Evolutionary conservation across 1,139 yeast species (phyloP).

Genomic region (Pichiaceae sp.): DNA sequence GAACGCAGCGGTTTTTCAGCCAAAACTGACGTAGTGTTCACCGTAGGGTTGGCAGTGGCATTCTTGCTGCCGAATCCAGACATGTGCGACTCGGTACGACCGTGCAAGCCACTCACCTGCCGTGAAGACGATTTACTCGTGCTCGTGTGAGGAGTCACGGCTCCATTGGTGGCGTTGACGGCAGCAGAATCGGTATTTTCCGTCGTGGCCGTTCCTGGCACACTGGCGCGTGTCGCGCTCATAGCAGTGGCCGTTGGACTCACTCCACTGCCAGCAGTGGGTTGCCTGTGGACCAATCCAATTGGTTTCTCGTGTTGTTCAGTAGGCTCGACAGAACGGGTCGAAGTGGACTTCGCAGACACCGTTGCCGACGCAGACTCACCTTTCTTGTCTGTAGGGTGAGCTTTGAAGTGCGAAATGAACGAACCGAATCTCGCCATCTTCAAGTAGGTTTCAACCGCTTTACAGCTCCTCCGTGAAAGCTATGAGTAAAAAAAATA

Average conservation of each 20-base stretch:
- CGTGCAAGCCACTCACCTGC: neutral
- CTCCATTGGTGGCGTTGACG: too few species aligned
- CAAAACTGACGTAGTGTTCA: slow-evolving; percentile 3
- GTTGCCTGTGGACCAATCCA: neutral
- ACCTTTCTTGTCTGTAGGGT: neutral
- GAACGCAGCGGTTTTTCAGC: slow-evolving; percentile 1
- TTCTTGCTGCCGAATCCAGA: neutral
- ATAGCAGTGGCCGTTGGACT: neutral
- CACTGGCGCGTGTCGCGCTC: too few species aligned
- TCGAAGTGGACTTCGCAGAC: too few species aligned
- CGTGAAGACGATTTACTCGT: too few species aligned
- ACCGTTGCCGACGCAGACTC: too few species aligned
- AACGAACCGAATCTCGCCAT: slow-evolving; percentile 14
- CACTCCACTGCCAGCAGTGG: slow-evolving; percentile 1
- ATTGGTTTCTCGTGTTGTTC: too few species aligned
- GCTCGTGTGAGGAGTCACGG: too few species aligned
- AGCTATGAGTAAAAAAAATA: too few species aligned
- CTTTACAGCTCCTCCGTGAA: too few species aligned
- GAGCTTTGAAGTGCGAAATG: slow-evolving; percentile 9
- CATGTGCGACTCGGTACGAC: neutral
- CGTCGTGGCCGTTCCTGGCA: too few species aligned
- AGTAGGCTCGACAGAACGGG: too few species aligned
- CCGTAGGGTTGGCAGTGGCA: neutral
- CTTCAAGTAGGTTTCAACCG: neutral
- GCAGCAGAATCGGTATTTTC: too few species aligned